Percentiles rank a stretch among this genome's conserved stretches.
Evolutionary conservation across 139 green algal species (phyloP).

Genomic region (Tetradesmus obliquus): DNA sequence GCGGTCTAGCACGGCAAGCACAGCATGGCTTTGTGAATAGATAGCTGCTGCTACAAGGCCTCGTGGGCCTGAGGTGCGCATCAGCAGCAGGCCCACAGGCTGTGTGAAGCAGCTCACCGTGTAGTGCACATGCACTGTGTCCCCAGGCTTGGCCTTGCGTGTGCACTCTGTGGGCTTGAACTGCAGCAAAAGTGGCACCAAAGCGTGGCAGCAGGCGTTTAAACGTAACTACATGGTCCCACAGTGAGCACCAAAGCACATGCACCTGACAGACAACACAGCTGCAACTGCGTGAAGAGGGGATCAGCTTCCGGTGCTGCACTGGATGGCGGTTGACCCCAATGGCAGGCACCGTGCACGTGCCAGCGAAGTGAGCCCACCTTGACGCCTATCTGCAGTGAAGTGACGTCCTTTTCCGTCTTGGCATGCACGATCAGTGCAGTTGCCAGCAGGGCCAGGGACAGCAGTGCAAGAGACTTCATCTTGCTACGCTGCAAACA

Average conservation of each 20-base stretch:
- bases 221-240: not conserved
- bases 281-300: not conserved
- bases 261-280: no score
- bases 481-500: not conserved
- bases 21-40: no score
- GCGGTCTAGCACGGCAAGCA: no score
- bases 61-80: not conserved
- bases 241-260: no score
- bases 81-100: not conserved
- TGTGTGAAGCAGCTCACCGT: slow-evolving; percentile 11
- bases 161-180: slow-evolving; percentile 48
- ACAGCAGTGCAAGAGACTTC: slow-evolving; percentile 7
- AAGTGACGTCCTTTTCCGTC: slow-evolving; percentile 37
- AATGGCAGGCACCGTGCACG: not conserved
- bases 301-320: not conserved
- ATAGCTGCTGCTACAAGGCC: not conserved
- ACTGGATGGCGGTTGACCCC: not conserved
- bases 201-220: not conserved
- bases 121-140: slow-evolving; percentile 57
- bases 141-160: slow-evolving; percentile 46
- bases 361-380: not conserved
- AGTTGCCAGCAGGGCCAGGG: not conserved
- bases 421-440: not conserved
- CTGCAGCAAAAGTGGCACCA: slow-evolving; percentile 32
- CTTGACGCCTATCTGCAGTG: slow-evolving; percentile 44